Evolutionary conservation across 2,329 filamentous ascomycete species (phyloP).

Genomic region (Rosellinia necatrix): DNA sequence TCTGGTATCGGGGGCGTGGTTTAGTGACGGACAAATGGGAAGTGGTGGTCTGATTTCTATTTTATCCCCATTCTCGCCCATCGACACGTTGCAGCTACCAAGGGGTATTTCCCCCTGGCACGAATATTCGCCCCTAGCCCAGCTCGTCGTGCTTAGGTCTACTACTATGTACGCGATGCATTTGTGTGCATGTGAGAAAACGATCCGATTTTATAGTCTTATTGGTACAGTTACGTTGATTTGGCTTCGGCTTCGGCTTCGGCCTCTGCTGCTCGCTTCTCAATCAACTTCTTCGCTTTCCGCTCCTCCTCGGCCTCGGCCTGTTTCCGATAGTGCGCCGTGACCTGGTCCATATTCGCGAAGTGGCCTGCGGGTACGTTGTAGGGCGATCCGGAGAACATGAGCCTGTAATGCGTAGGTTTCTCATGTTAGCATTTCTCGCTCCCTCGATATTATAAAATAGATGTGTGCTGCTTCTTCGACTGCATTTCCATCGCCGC

Average conservation of each 20-base stretch:
- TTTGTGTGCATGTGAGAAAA: background rate
- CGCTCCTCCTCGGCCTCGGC: constrained; percentile 60
- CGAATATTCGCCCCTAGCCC: background rate
- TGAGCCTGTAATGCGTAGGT: constrained; percentile 45
- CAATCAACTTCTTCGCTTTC: constrained; percentile 55
- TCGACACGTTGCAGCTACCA: background rate
- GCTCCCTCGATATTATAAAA: no score
- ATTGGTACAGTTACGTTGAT: constrained; percentile 19
- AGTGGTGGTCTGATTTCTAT: constrained; percentile 3
- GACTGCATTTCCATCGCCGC: background rate
- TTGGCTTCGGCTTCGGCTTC: constrained; percentile 31
- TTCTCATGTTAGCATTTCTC: constrained; percentile 15
- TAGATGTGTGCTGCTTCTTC: background rate
- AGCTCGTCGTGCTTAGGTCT: constrained; percentile 5
- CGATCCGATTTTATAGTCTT: constrained; percentile 18
- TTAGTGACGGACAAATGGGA: constrained; percentile 4
- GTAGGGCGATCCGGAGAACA: constrained; percentile 55
- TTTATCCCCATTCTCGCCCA: background rate
- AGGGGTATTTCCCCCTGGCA: background rate
- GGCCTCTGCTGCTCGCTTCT: constrained; percentile 29
- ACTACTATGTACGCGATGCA: constrained; percentile 13
- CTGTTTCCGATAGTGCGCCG: constrained; percentile 61
- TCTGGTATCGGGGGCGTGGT: constrained; percentile 49
- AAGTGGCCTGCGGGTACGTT: constrained; percentile 61
- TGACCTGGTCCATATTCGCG: constrained; percentile 58